Base-by-base conservation (phyloP, 352 stramenopile species). In the Pythium rishiriense region DNA sequence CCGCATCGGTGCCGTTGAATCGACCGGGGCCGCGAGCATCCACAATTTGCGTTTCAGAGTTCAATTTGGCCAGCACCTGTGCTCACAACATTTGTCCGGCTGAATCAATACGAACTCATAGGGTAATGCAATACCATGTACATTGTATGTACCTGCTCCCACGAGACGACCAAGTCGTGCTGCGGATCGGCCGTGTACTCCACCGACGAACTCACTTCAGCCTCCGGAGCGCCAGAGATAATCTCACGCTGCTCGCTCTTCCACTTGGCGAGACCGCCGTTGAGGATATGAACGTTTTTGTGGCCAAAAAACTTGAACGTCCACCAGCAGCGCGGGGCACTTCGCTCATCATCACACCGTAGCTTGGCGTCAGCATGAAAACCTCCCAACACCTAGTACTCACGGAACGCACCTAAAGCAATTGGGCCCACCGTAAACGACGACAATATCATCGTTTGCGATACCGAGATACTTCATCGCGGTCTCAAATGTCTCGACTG, bases 281-380 rank as follows among this genome's bases (percentile, higher is more conserved):
- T 88, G 29, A 98, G 68, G 28, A 98, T 86, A 62, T 95, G 79
- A 10, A 97, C 90, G 21, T 83, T 79, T 31, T 91, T 68, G 58
- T 97, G 87, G 5, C 90, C 91, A 74, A 97, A 96, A 58, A 81
- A 88, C 65, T 93, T 93, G 67, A 98, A 94, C 60, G 84, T 97
- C 81, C 85, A 96, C 88, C 87, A 97, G 66, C 82, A 89, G 39
- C 87, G 82, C 24, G 87, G 76, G 5, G 83, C 69, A 74, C 86
- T 94, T 10, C 21, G 29, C 7, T 19, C 49, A 31, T 17, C 12
- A 15, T 56, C 49, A 56, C 17, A 29, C 29, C 49, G 28, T 25
- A 39, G 31, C 10, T 35, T 35, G 31, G 31, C 31, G 31, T 5
- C 5, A 35, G 5, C 31, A 5, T 35, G 31, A 11, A 5, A 35